These are phyloP conservation scores for Melanomma pulvis-pyrius DNA, from an alignment of 495 filamentous ascomycete species.

Conservation along the genomic window DNA sequence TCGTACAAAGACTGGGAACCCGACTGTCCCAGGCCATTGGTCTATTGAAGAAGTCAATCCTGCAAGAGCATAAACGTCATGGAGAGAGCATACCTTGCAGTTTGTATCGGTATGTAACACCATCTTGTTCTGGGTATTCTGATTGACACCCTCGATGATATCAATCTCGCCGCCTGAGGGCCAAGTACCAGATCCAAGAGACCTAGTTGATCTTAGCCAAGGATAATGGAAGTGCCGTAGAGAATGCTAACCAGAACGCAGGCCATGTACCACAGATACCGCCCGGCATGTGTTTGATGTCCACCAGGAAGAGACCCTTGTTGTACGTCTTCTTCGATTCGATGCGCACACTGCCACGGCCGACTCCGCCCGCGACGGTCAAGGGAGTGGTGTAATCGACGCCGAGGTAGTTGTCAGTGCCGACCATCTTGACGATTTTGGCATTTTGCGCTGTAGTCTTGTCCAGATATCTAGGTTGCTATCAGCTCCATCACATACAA, in stretches of 20 bases:
- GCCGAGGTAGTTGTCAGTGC: constrained; percentile 34
- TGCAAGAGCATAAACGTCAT: background rate
- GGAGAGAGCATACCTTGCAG: constrained; percentile 50
- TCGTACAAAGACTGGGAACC: constrained; percentile 54
- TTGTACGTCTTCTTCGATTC: constrained; percentile 40
- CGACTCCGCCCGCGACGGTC: constrained; percentile 26
- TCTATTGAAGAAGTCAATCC: constrained; percentile 2
- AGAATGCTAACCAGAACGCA: background rate
- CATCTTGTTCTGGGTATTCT: constrained; percentile 63
- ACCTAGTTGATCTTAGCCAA: constrained; percentile 41
- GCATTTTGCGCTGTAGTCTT: constrained; percentile 29
- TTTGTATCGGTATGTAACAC: constrained; percentile 72
- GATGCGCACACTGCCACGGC: constrained; percentile 44
- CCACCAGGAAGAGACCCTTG: constrained; percentile 45
- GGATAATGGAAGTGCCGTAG: no score
- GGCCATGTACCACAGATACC: constrained; percentile 40
- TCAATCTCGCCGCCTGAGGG: constrained; percentile 75
- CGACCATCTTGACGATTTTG: constrained; percentile 36
- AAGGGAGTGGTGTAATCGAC: constrained; percentile 40
- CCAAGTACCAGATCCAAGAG: constrained; percentile 69
- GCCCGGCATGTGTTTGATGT: constrained; percentile 46
- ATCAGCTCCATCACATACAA: background rate
- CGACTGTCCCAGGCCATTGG: constrained; percentile 56
- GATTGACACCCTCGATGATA: constrained; percentile 65
- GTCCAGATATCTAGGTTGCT: constrained; percentile 26